Base-by-base conservation (phyloP, 2,329 filamentous ascomycete species). In the Endoconidiophora laricicola region DNA sequence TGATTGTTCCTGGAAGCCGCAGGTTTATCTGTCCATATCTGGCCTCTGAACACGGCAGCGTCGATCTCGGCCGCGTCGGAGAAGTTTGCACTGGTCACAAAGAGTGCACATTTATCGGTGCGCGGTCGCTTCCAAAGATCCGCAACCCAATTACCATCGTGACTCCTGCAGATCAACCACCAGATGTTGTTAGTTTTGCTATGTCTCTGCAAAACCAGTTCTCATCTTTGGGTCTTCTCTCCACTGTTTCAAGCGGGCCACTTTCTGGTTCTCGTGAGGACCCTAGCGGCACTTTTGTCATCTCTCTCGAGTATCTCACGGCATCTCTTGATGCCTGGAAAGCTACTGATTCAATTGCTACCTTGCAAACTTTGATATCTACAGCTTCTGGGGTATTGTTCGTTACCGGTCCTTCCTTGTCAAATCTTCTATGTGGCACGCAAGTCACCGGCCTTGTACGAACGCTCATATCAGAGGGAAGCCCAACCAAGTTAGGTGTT, bases 401-500 rank as follows among this genome's bases (percentile, higher is more conserved):
- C 71, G 54, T 73, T 16, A 69, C 69, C 0, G 59, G 60, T 0
- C 66, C 66, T 26, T 64, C 58, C 60, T 60, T 54, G 41, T 59
- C 58, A 12, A 45, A 29, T 38, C 62, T 60, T 14, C 69, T 70
- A 0, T 56, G 57, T 22, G 59, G 61, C 10, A 61, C 69, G 2
- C 61, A 66, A 0, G 62, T 72, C 18, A 57, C 69, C n/a, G 70
- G 66, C 1, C 57, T 75, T 14, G 64, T 68, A 1, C 63, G 72
- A 18, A 69, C 69, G 0, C 59, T 75, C 6, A 64, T 68, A 44
- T 74, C 72, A 0, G 72, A 75, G 44, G 66, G 72, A 52, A 60
- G 65, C 0, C 61, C 64, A 16, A 71, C 45, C 16, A 22, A 36
- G 23, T 16, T 52, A 2, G 50, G 40, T 6, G 41, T 38, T 26